phyloP scores from a whole-genome alignment of 257 asterid species.

The Echites panduratus region DNA sequence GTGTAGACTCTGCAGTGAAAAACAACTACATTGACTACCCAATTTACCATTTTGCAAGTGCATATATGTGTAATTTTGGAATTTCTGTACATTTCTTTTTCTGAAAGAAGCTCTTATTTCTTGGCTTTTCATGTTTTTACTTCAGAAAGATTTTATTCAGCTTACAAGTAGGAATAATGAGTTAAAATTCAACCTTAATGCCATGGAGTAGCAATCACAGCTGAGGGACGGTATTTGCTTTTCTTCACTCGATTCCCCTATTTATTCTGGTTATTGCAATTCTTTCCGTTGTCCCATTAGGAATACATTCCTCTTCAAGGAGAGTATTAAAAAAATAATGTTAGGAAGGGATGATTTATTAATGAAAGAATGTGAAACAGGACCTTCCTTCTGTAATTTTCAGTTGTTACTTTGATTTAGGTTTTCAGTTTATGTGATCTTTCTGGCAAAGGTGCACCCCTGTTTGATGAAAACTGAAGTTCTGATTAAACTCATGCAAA shows the following conservation, averaged over 20 bases:
- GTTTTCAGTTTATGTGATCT: background rate
- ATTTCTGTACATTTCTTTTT: background rate
- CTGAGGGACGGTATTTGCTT: too few species aligned
- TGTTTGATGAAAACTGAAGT: too few species aligned
- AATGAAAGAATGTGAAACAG: background rate
- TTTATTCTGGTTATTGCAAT: background rate
- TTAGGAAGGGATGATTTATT: background rate
- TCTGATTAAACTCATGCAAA: too few species aligned
- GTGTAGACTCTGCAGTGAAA: conserved; percentile 78
- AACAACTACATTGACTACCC: conserved; percentile 65
- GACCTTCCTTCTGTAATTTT: background rate
- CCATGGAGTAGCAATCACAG: conserved; percentile 89
- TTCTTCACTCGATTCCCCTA: too few species aligned
- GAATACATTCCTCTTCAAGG: background rate
- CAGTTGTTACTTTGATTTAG: background rate
- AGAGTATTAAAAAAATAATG: background rate
- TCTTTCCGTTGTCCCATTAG: background rate
- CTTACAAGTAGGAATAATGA: conserved; percentile 72
- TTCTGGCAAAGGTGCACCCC: background rate
- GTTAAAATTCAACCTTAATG: conserved; percentile 75
- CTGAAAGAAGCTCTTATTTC: conserved; percentile 1
- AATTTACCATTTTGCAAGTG: conserved; percentile 72
- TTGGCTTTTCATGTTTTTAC: conserved; percentile 8
- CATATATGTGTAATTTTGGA: conserved; percentile 7
- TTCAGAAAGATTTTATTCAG: too few species aligned